Evolutionary conservation across 176 grass and related monocot species (phyloP).

Genomic region (Eleusine coracana): DNA sequence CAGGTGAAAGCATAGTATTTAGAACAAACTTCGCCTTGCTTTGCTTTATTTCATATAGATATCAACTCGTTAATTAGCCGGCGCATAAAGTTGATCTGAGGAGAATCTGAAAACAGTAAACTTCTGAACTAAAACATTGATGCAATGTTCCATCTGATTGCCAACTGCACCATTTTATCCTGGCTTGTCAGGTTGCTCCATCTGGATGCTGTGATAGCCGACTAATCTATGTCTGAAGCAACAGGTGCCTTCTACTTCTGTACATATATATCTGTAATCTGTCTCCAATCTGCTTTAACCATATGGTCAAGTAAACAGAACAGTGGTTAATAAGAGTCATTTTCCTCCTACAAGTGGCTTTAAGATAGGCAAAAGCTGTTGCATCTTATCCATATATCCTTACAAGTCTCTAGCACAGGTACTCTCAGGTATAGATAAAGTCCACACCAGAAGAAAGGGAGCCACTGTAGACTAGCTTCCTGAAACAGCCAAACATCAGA

Average conservation of each 20-base stretch:
- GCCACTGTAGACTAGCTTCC: background rate
- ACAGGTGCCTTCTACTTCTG: background rate
- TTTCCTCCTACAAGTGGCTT: slow-evolving; percentile 5
- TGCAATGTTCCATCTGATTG: slow-evolving; percentile 11
- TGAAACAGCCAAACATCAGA: slow-evolving; percentile 6
- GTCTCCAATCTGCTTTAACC: background rate
- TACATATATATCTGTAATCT: background rate
- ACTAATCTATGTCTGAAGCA: slow-evolving; percentile 14
- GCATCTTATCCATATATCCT: background rate
- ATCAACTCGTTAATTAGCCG: background rate
- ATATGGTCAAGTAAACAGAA: background rate
- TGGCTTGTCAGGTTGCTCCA: background rate
- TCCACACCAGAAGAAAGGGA: background rate
- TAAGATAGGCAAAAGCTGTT: background rate
- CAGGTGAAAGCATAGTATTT: background rate
- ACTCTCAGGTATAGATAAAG: background rate
- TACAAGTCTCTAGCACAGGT: background rate
- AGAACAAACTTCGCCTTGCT: background rate
- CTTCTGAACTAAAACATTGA: background rate
- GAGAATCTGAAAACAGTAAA: too few species aligned
- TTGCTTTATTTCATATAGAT: background rate
- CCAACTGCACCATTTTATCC: slow-evolving; percentile 16
- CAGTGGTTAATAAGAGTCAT: background rate
- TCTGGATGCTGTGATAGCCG: background rate
- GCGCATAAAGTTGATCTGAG: background rate